Base-by-base conservation (phyloP, 2,329 filamentous ascomycete genomes). In the Calonectria montana region DNA sequence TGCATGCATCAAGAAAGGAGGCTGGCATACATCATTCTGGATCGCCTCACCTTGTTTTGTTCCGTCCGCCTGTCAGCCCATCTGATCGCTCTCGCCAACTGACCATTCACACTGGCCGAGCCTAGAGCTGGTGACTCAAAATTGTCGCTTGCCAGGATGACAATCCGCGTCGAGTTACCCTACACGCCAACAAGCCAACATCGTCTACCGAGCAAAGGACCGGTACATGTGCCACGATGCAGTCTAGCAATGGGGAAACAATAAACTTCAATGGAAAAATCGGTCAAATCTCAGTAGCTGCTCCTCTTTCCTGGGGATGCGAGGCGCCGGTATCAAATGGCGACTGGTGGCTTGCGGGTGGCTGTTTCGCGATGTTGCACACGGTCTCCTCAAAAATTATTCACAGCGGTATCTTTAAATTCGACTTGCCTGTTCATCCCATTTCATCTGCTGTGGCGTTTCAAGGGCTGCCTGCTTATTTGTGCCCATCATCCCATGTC, bases 381-480 rank as follows among this genome's bases (percentile, higher is more conserved):
- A 23, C 21, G 29, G 25, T 47, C 21, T 15, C 15, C 18, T 45
- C 50, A 47, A 35, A 35, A 65, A 21, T 10, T 35, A 39, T 59
- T 59, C 29, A 27, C 53, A 39, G 15, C 21, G n/a, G 41, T 21
- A 7, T 29, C 18, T 25, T 31, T 31, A 12, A 39, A 37, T 41
- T 43, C 55, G 15, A 21, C 29, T 59, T 29, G 21, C 15, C n/a
- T 9, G 50, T 66, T 66, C 39, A 39, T 66, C 31, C 62, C 21
- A 13, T 53, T 25, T 62, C 62, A 57, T 70, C 53, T 70, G 23
- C 39, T 7, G 12, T 27, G 50, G 25, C n/a, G 68, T 62, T 70
- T 66, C 62, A 66, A 70, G 53, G 31, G 16, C 27, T 61, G 41
- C 53, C 29, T 61, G 41, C 53, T 41, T 47, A 37, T 47, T 70